phyloP scores from a whole-genome alignment of 208 protist species.

The Acanthamoeba castellanii region DNA sequence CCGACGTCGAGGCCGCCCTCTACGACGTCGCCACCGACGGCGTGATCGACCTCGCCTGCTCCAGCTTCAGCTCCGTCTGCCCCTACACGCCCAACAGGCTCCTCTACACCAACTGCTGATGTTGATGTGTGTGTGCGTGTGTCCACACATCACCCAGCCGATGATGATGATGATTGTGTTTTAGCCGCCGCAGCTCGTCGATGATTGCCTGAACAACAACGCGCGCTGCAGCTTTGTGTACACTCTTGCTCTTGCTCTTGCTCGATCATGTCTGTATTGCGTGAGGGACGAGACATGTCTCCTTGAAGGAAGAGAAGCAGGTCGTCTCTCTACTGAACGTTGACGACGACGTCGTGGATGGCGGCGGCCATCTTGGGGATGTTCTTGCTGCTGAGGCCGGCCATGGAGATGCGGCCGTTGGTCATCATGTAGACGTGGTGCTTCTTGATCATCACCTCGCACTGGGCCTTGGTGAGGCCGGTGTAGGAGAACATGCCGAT shows the following conservation, averaged over 20 bases:
- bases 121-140: too few relatives aligned
- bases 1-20: conserved; percentile 55
- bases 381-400: conserved; percentile 90
- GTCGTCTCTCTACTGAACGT: neutral
- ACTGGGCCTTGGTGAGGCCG: conserved; percentile 88
- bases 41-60: conserved; percentile 44
- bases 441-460: conserved; percentile 83
- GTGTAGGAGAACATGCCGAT: conserved; percentile 99
- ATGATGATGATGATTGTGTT: too few relatives aligned
- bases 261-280: too few relatives aligned
- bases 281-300: too few relatives aligned
- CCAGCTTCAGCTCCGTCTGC: neutral
- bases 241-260: too few relatives aligned
- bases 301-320: too few relatives aligned
- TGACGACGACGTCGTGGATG: conserved; percentile 88
- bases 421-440: conserved; percentile 92
- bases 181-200: too few relatives aligned
- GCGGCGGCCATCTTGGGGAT: conserved; percentile 89
- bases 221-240: too few relatives aligned
- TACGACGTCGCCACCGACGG: neutral
- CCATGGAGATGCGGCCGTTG: conserved; percentile 92
- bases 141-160: too few relatives aligned
- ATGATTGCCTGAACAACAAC: too few relatives aligned
- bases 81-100: conserved; percentile 64
- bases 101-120: conserved; percentile 48